These are phyloP conservation scores for Scleroderma bovista DNA, from an alignment of 768 basidiomycete genomes.

Conservation along the genomic window DNA sequence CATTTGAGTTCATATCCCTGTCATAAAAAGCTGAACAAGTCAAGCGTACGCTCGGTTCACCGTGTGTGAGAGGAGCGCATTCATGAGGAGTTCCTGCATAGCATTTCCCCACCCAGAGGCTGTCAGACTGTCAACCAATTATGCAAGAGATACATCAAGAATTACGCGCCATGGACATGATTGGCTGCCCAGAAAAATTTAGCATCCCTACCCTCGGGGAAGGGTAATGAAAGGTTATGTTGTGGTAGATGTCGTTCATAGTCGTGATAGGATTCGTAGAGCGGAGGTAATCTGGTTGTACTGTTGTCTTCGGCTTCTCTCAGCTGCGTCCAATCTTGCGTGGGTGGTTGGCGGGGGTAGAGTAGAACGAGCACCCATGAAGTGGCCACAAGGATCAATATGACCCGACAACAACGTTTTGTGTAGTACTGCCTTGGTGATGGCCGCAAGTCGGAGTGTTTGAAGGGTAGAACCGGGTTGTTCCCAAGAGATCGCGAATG, in stretches of 20 bases:
- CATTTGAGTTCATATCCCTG: background rate
- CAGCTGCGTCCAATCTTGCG: background rate
- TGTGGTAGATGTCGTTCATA: constrained; percentile 44
- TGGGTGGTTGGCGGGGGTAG: constrained; percentile 1
- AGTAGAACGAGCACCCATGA: constrained; percentile 13
- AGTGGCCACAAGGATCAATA: constrained; percentile 9
- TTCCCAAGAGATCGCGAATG: background rate
- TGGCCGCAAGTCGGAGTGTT: background rate
- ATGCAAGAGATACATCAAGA: background rate
- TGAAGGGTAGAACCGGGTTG: background rate
- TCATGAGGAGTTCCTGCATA: constrained; percentile 53
- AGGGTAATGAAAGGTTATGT: constrained; percentile 34
- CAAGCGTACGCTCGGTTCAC: constrained; percentile 39
- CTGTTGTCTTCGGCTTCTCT: background rate
- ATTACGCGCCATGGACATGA: constrained; percentile 36
- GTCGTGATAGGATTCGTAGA: constrained; percentile 39
- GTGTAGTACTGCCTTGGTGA: background rate
- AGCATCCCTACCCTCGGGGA: constrained; percentile 35
- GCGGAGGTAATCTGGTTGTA: constrained; percentile 32
- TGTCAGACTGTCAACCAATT: constrained; percentile 9
- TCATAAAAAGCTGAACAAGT: background rate
- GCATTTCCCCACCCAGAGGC: constrained; percentile 58
- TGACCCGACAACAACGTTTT: constrained; percentile 5
- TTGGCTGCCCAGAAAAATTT: constrained; percentile 47
- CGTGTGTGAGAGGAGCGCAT: constrained; percentile 43